Percentiles rank a stretch among this genome's conserved stretches.
These are phyloP conservation scores for Paxillus rubicundulus DNA, from an alignment of 768 basidiomycete genomes.

Conservation along the genomic window DNA sequence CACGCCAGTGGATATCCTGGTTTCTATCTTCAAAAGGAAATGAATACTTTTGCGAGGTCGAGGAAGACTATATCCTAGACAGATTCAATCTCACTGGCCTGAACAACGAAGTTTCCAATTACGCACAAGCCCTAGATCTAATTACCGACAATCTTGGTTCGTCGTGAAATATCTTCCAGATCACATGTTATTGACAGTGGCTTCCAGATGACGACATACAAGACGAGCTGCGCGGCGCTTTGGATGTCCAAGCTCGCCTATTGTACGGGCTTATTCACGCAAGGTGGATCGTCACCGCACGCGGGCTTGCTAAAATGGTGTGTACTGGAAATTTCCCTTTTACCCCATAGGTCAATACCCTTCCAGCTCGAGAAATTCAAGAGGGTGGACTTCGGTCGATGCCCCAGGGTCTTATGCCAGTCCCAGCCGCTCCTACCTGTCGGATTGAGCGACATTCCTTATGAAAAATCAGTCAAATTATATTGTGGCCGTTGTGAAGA, in stretches of 20 bases:
- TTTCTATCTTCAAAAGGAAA: conserved; percentile 97
- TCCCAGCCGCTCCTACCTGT: conserved; percentile 94
- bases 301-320: conserved; percentile 96
- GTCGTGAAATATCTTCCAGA: conserved; percentile 23
- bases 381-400: conserved; percentile 96
- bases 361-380: conserved; percentile 92
- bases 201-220: conserved; percentile 85
- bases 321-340: conserved; percentile 1
- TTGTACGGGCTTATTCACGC: conserved; percentile 97
- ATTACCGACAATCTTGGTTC: conserved; percentile 94
- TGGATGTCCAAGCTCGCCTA: conserved; percentile 91
- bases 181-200: not conserved
- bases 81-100: conserved; percentile 97
- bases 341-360: not conserved
- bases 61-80: conserved; percentile 98
- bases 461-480: conserved; percentile 98
- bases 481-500: conserved; percentile 99
- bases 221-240: conserved; percentile 86
- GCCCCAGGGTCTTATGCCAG: conserved; percentile 95
- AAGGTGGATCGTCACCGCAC: conserved; percentile 92
- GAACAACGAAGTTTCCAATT: conserved; percentile 94
- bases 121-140: conserved; percentile 88
- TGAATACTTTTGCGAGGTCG: conserved; percentile 99
- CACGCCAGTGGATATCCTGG: conserved; percentile 90
- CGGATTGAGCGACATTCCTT: conserved; percentile 94